These are phyloP conservation scores for Pholiota conissans DNA, from an alignment of 768 basidiomycete genomes.

Conservation along the genomic window DNA sequence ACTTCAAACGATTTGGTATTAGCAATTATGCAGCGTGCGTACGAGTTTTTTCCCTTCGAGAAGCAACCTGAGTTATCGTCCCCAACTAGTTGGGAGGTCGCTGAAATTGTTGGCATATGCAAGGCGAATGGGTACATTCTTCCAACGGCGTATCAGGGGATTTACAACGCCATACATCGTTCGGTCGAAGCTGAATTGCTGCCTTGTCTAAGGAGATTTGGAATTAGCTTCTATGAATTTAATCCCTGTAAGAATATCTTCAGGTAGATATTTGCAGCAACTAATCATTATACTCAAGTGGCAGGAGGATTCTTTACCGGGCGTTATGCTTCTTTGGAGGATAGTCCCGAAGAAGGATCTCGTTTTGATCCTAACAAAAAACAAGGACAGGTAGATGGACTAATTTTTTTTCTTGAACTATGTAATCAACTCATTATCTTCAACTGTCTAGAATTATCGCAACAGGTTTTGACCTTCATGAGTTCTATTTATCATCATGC, in stretches of 20 bases:
- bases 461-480: constrained; percentile 26
- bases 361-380: constrained; percentile 49
- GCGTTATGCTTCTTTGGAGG: constrained; percentile 41
- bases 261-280: background rate
- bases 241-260: constrained; percentile 44
- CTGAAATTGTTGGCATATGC: constrained; percentile 59
- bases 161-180: constrained; percentile 42
- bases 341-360: constrained; percentile 47
- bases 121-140: constrained; percentile 51
- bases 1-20: constrained; percentile 62
- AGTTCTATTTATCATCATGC: background rate
- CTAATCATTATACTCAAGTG: constrained; percentile 39
- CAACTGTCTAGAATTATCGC: constrained; percentile 38
- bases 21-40: constrained; percentile 59
- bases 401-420: background rate
- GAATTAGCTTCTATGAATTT: constrained; percentile 56
- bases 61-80: background rate
- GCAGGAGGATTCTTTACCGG: constrained; percentile 63
- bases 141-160: constrained; percentile 57
- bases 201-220: constrained; percentile 58
- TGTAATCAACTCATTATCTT: background rate
- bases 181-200: constrained; percentile 45
- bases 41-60: background rate
- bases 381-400: constrained; percentile 45
- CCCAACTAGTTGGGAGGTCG: constrained; percentile 55